A percentile compares a stretch with the other conserved stretches of the same genome.
Conservation (phyloP, 805 yeast genomes). For the Kodamaea sagamina region DNA sequence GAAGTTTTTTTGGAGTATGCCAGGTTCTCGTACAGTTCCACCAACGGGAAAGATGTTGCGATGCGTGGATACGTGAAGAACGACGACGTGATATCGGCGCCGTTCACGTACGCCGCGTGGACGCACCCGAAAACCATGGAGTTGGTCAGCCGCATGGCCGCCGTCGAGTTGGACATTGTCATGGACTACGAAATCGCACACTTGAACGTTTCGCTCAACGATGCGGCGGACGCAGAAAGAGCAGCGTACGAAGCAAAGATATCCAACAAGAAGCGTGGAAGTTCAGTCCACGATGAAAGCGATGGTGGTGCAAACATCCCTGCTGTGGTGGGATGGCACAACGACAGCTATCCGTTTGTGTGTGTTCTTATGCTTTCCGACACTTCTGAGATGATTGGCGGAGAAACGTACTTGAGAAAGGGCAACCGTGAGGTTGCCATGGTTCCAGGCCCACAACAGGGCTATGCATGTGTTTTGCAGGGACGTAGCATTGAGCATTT, state of each 20-base stretch:
- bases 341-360: constrained; percentile 63
- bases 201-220: constrained; percentile 50
- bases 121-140: constrained; percentile 57
- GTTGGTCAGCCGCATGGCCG: constrained; percentile 58
- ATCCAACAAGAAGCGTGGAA: constrained; percentile 12
- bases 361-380: constrained; percentile 65
- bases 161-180: constrained; percentile 53
- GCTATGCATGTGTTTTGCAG: constrained; percentile 53
- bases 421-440: constrained; percentile 27
- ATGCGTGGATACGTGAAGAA: constrained; percentile 53
- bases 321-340: constrained; percentile 64
- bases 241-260: constrained; percentile 9
- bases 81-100: constrained; percentile 35
- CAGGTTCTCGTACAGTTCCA: constrained; percentile 43
- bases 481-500: constrained; percentile 49
- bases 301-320: constrained; percentile 42
- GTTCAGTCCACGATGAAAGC: constrained; percentile 11
- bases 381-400: constrained; percentile 59
- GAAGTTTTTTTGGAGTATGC: constrained; percentile 49
- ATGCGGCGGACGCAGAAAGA: constrained; percentile 33
- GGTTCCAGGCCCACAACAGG: constrained; percentile 45
- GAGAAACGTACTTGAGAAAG: constrained; percentile 56
- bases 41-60: constrained; percentile 51
- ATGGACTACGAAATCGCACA: constrained; percentile 62
- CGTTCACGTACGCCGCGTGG: constrained; percentile 60